Evolutionary conservation across 2,329 filamentous ascomycete genomes (phyloP).

Genomic region (Chrysoporthe austroafricana): DNA sequence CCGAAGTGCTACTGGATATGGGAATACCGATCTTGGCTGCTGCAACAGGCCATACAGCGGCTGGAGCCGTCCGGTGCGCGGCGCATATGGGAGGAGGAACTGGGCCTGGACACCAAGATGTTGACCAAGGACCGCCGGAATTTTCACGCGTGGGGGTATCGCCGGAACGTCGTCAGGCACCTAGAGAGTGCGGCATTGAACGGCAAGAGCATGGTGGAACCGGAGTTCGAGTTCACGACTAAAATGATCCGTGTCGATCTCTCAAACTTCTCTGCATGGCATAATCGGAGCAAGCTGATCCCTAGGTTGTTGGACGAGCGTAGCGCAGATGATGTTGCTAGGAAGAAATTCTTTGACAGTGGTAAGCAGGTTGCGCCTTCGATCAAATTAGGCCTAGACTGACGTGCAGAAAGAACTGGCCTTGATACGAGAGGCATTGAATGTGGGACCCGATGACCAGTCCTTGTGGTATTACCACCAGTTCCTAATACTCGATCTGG

Average conservation of each 20-base stretch:
- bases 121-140: conserved; percentile 83
- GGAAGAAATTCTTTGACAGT: conserved; percentile 72
- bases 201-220: conserved; percentile 69
- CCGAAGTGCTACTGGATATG: conserved; percentile 99
- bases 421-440: conserved; percentile 76
- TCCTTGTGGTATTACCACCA: conserved; percentile 98
- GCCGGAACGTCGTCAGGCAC: conserved; percentile 75
- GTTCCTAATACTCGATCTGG: conserved; percentile 75
- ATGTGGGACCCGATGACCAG: conserved; percentile 90
- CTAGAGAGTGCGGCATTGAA: conserved; percentile 64
- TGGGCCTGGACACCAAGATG: conserved; percentile 86
- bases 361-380: conserved; percentile 48
- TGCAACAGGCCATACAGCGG: conserved; percentile 70
- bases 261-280: conserved; percentile 98
- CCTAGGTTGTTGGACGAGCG: conserved; percentile 74
- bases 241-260: conserved; percentile 84
- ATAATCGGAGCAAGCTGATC: conserved; percentile 84
- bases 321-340: conserved; percentile 61
- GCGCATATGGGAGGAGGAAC: conserved; percentile 80
- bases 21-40: conserved; percentile 90
- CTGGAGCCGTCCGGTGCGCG: conserved; percentile 61
- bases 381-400: not conserved
- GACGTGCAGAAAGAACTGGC: conserved; percentile 62
- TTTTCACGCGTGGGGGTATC: conserved; percentile 96
- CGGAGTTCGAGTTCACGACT: conserved; percentile 88